Percentiles rank a stretch among this genome's conserved stretches.
Conservation (phyloP, 139 green algal species). For the Yamagishiella unicocca region DNA sequence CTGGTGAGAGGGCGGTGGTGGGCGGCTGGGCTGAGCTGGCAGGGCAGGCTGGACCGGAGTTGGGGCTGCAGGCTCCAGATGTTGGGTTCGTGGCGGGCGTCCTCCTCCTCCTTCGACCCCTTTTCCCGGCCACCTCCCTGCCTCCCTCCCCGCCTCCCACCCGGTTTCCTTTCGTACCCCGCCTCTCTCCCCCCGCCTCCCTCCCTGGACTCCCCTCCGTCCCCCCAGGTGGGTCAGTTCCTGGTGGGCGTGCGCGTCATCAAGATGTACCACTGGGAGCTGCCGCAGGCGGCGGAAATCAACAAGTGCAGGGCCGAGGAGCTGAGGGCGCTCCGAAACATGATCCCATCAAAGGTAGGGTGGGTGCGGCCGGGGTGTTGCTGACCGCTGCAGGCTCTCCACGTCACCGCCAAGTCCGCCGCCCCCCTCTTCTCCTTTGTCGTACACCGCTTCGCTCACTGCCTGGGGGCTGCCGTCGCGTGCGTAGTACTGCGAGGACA, state of each 20-base stretch:
- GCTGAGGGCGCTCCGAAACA: constrained; percentile 35
- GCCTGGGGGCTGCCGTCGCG: too few relatives aligned
- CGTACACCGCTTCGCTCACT: too few relatives aligned
- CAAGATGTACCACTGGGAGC: constrained; percentile 49
- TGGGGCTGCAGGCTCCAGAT: too few relatives aligned
- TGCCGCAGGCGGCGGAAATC: constrained; percentile 9
- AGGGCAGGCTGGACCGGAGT: neutral
- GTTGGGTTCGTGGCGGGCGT: constrained; percentile 34
- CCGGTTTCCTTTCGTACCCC: too few relatives aligned
- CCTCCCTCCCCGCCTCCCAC: too few relatives aligned
- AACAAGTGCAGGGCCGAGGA: constrained; percentile 14
- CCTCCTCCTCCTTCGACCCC: constrained; percentile 29
- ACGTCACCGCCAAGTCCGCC: too few relatives aligned
- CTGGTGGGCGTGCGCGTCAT: constrained; percentile 39
- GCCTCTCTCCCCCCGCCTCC: too few relatives aligned
- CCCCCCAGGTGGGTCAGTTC: constrained; percentile 33
- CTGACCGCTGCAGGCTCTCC: neutral
- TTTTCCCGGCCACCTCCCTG: too few relatives aligned
- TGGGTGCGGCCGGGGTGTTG: neutral
- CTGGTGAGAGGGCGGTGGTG: neutral
- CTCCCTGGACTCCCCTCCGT: too few relatives aligned
- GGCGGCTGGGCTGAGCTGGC: neutral
- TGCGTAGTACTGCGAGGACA: too few relatives aligned
- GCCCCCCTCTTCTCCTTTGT: too few relatives aligned
- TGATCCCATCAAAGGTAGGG: constrained; percentile 43